Percentiles rank a stretch among this genome's conserved stretches.
These are phyloP conservation scores for Panellus pusillus DNA, from an alignment of 768 basidiomycete species.

Conservation along the genomic window DNA sequence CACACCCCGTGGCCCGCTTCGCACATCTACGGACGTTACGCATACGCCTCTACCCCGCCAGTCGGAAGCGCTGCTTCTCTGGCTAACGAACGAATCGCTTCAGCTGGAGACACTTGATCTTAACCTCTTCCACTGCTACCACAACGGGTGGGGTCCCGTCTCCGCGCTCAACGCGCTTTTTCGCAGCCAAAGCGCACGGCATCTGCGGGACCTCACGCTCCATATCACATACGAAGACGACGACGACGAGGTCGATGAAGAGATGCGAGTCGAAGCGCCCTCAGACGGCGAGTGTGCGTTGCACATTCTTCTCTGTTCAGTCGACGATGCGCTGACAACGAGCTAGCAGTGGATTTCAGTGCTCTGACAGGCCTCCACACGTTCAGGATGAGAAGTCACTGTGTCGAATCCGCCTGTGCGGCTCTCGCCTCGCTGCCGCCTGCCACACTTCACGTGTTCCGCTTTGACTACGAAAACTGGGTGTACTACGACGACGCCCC, in stretches of 20 bases:
- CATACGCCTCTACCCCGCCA: not conserved
- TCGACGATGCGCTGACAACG: too few relatives aligned
- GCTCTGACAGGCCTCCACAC: not conserved
- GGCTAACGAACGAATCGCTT: not conserved
- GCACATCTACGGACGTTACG: slow-evolving; percentile 6
- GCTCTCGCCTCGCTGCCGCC: not conserved
- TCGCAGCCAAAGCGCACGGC: not conserved
- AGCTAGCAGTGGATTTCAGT: slow-evolving; percentile 8
- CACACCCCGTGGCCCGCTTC: not conserved
- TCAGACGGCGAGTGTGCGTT: slow-evolving; percentile 6
- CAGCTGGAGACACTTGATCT: slow-evolving; percentile 4
- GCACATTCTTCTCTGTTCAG: not conserved
- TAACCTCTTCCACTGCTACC: slow-evolving; percentile 6
- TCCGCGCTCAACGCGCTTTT: slow-evolving; percentile 1
- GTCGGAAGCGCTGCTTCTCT: not conserved
- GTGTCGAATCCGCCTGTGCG: not conserved
- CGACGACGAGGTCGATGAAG: slow-evolving; percentile 2
- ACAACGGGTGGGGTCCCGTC: slow-evolving; percentile 14
- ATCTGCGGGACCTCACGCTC: not conserved
- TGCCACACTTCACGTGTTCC: not conserved
- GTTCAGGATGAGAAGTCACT: not conserved
- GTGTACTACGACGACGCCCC: not conserved
- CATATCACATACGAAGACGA: slow-evolving; percentile 1
- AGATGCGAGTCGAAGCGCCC: not conserved
- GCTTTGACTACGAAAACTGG: not conserved